Evolutionary conservation across 768 basidiomycete species (phyloP).

Genomic region (Obba rivulosa): DNA sequence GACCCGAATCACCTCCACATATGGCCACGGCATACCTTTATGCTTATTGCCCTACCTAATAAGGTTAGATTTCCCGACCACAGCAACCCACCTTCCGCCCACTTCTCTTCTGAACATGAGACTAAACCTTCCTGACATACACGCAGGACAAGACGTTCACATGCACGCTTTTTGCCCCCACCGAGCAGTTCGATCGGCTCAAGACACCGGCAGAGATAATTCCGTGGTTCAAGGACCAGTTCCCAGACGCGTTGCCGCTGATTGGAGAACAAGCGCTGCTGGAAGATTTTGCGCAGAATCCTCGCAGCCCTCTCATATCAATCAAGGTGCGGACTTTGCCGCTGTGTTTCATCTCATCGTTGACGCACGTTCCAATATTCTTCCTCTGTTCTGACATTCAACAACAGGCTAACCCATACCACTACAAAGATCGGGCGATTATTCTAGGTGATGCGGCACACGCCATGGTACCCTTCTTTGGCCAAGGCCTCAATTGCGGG

Average conservation of each 20-base stretch:
- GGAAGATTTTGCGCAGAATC: conserved; percentile 77
- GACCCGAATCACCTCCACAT: conserved; percentile 97
- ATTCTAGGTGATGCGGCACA: conserved; percentile 94
- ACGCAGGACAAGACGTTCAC: conserved; percentile 93
- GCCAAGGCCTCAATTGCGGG: conserved; percentile 96
- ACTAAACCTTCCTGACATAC: conserved; percentile 12
- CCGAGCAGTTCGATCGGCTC: conserved; percentile 66
- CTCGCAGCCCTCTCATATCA: conserved; percentile 84
- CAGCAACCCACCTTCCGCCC: conserved; percentile 23
- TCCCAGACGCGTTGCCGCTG: conserved; percentile 81
- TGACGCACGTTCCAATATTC: conserved; percentile 19
- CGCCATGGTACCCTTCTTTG: conserved; percentile 98
- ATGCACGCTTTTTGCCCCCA: conserved; percentile 92
- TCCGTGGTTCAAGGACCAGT: conserved; percentile 77
- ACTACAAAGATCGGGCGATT: conserved; percentile 83
- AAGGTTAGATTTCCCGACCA: conserved; percentile 52
- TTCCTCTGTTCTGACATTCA: conserved; percentile 9
- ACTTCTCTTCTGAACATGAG: conserved; percentile 13
- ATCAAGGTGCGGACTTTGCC: conserved; percentile 66
- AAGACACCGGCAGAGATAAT: conserved; percentile 49
- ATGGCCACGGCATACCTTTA: conserved; percentile 98
- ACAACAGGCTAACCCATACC: conserved; percentile 75
- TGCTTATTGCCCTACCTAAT: conserved; percentile 98
- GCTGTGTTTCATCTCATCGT: conserved; percentile 3
- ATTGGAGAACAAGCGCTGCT: conserved; percentile 79